These are phyloP conservation scores for Papiliotrema terrestris DNA, from an alignment of 1,284 basidiomycete species.

Conservation along the genomic window DNA sequence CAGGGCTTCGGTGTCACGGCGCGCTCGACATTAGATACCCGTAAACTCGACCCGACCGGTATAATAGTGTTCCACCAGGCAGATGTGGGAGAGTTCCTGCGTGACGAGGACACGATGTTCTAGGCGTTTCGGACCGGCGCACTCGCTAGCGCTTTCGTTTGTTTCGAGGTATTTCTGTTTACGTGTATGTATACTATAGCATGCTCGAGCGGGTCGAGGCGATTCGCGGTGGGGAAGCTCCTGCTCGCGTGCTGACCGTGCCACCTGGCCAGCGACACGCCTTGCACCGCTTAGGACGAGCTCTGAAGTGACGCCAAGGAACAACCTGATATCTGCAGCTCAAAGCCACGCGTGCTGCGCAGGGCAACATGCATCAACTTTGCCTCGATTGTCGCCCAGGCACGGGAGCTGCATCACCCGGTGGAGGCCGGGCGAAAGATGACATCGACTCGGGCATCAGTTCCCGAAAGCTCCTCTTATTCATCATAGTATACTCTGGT, in stretches of 20 bases:
- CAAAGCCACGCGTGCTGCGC: too few species aligned
- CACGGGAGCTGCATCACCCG: too few species aligned
- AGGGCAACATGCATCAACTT: too few species aligned
- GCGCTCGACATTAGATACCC: slow-evolving; percentile 88
- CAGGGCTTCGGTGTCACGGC: slow-evolving; percentile 98
- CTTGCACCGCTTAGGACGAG: too few species aligned
- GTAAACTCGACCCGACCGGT: slow-evolving; percentile 96
- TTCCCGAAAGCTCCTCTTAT: neutral
- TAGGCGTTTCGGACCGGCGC: slow-evolving; percentile 12
- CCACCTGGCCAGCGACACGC: too few species aligned
- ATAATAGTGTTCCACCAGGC: slow-evolving; percentile 99
- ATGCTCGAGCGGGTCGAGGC: neutral
- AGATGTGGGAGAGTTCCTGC: slow-evolving; percentile 94
- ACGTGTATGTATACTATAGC: slow-evolving; percentile 3
- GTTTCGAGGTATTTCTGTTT: neutral
- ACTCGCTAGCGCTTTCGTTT: neutral
- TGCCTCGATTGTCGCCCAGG: too few species aligned
- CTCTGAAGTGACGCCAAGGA: too few species aligned
- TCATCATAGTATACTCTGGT: neutral
- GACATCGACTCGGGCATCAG: too few species aligned
- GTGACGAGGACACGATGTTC: slow-evolving; percentile 71
- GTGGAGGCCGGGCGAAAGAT: too few species aligned
- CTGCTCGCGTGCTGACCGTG: too few species aligned
- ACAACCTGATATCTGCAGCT: too few species aligned
- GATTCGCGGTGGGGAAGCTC: too few species aligned